Evolutionary conservation across 2,329 filamentous ascomycete genomes (phyloP).

Genomic region (Parasarocladium wereldwijsianum): DNA sequence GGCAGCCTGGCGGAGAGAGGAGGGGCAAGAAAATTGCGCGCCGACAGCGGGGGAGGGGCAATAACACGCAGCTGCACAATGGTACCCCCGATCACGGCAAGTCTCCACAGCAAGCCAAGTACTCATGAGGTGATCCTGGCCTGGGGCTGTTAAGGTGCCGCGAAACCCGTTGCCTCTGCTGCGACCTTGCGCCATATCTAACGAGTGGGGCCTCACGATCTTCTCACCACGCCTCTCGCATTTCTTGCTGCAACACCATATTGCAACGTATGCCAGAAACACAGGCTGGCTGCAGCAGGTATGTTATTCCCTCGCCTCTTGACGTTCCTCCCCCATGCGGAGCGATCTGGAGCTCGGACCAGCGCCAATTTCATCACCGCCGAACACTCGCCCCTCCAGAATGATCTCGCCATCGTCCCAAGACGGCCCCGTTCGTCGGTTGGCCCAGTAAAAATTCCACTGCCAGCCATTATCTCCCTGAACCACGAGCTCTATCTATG

Average conservation of each 20-base stretch:
- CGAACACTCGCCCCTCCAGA: too few relatives aligned
- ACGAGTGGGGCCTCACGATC: too few relatives aligned
- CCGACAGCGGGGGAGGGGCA: constrained; percentile 22
- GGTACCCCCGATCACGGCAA: not conserved
- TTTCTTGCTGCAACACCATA: too few relatives aligned
- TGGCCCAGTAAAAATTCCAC: constrained; percentile 2
- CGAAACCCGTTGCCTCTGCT: not conserved
- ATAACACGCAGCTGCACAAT: constrained; percentile 8
- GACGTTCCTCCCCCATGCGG: constrained; percentile 1
- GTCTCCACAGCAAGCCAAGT: not conserved
- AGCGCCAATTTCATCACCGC: constrained; percentile 2
- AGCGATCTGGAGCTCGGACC: not conserved
- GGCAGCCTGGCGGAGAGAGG: constrained; percentile 8
- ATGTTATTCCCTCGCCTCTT: not conserved
- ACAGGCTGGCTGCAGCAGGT: constrained; percentile 1
- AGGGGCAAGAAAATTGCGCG: constrained; percentile 9
- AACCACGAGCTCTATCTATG: too few relatives aligned
- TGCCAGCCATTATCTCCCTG: not conserved
- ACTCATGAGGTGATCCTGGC: not conserved
- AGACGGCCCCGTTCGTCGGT: not conserved
- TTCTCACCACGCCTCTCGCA: too few relatives aligned
- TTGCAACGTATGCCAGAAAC: constrained; percentile 1
- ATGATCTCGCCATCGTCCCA: not conserved
- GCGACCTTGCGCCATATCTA: constrained; percentile 4
- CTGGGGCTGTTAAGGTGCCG: constrained; percentile 2